phyloP scores from a whole-genome alignment of 2,329 filamentous ascomycete genomes.

The Paramyrothecium sp. region DNA sequence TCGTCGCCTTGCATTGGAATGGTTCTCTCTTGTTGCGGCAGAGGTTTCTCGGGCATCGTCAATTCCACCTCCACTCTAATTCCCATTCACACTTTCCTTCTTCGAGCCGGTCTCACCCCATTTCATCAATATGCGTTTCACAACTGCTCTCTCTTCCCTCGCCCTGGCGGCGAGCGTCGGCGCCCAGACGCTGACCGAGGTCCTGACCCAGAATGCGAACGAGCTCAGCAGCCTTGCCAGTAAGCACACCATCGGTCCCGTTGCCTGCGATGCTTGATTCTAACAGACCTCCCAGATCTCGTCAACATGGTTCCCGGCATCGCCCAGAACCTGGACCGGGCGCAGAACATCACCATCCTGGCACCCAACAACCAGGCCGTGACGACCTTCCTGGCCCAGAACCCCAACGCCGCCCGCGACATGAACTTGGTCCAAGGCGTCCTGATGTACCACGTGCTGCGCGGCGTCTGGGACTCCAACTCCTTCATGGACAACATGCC shows the following conservation, averaged over 20 bases:
- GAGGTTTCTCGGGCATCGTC: background rate
- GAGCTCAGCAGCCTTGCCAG: background rate
- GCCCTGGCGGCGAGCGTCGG: slow-evolving; percentile 1
- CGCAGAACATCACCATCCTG: slow-evolving; percentile 37
- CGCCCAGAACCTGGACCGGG: slow-evolving; percentile 10
- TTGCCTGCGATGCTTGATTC: background rate
- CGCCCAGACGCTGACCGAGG: background rate
- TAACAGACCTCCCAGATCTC: background rate
- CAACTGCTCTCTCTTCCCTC: background rate
- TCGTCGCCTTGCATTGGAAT: background rate
- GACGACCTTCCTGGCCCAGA: slow-evolving; percentile 40
- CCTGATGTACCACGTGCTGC: background rate
- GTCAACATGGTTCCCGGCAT: slow-evolving; percentile 9
- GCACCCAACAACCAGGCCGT: slow-evolving; percentile 56
- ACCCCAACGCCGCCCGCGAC: slow-evolving; percentile 31
- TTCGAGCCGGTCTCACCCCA: background rate
- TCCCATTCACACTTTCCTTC: background rate
- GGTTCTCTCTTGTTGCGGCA: background rate
- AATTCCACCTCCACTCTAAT: background rate
- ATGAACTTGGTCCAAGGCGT: background rate
- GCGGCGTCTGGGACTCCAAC: background rate
- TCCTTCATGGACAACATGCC: background rate
- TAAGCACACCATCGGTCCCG: background rate
- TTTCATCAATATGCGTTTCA: background rate
- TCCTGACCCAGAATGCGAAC: background rate